Evolutionary conservation across 345 rosid species (phyloP).

Genomic region (Gossypium thurberi): DNA sequence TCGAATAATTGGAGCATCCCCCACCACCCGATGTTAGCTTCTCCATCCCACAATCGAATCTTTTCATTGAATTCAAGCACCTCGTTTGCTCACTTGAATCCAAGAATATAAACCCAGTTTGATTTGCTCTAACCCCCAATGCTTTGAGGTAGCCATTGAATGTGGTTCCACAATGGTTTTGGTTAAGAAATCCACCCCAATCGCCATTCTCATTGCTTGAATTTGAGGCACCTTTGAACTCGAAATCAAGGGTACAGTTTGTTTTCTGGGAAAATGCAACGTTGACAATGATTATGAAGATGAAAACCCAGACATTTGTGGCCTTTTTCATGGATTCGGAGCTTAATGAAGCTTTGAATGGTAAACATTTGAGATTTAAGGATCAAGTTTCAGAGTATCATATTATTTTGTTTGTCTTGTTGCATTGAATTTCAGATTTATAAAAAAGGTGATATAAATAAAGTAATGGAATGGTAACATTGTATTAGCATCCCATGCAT

Average conservation of each 20-base stretch:
- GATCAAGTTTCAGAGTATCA: not conserved
- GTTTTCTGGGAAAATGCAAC: constrained; percentile 15
- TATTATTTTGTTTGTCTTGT: not conserved
- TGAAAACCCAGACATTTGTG: constrained; percentile 13
- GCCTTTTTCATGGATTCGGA: not conserved
- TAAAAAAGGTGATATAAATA: not conserved
- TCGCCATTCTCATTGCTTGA: constrained; percentile 24
- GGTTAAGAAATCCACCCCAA: constrained; percentile 36
- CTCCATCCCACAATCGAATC: constrained; percentile 32
- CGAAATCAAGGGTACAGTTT: constrained; percentile 23
- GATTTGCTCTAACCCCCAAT: constrained; percentile 27
- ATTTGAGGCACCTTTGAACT: not conserved
- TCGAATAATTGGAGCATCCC: constrained; percentile 35
- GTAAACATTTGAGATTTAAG: not conserved
- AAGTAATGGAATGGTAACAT: not conserved
- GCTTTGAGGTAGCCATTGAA: constrained; percentile 27
- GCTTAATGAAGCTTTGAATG: not conserved
- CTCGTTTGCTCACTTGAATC: constrained; percentile 28
- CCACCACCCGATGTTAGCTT: constrained; percentile 32
- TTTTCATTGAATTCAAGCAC: constrained; percentile 25
- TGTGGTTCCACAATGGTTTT: constrained; percentile 26
- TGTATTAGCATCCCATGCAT: not conserved
- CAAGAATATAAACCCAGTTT: constrained; percentile 28
- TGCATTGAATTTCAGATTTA: not conserved
- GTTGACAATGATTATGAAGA: constrained; percentile 4